phyloP scores from a whole-genome alignment of 176 grass and related monocot genomes.

The Microstegium vimineum region DNA sequence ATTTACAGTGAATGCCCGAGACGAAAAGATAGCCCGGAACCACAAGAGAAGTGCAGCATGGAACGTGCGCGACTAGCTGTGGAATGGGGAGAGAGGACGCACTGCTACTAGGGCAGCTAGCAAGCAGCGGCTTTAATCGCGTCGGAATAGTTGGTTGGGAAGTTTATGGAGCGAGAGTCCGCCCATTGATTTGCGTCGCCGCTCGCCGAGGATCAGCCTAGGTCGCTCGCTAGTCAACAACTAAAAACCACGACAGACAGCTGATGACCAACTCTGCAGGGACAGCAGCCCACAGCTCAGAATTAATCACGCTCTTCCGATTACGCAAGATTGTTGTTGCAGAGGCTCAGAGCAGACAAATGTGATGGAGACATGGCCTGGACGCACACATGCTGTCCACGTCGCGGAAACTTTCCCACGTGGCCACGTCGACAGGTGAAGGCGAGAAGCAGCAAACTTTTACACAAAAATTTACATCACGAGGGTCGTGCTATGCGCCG shows the following conservation, averaged over 20 bases:
- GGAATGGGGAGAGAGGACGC: too few relatives aligned
- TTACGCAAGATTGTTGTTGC: background rate
- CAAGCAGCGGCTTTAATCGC: constrained; percentile 40
- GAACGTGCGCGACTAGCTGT: background rate
- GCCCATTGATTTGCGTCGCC: constrained; percentile 30
- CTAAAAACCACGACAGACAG: background rate
- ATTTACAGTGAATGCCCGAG: background rate
- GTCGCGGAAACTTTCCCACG: background rate
- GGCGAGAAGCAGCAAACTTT: background rate
- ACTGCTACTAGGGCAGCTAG: too few relatives aligned
- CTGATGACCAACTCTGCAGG: background rate
- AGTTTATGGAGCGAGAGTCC: background rate
- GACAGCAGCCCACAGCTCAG: too few relatives aligned
- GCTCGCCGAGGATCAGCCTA: too few relatives aligned
- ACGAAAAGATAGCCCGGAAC: background rate
- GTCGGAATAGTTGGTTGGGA: constrained; percentile 45
- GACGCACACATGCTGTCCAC: background rate
- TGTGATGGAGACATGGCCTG: background rate
- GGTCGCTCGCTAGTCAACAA: constrained; percentile 6
- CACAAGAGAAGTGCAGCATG: background rate
- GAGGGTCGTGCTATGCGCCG: too few relatives aligned
- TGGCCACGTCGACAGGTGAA: too few relatives aligned
- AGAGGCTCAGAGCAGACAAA: background rate
- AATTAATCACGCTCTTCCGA: background rate
- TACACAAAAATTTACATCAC: too few relatives aligned